phyloP scores from a whole-genome alignment of 352 stramenopile genomes.

The Thraustochytrium striatum region DNA sequence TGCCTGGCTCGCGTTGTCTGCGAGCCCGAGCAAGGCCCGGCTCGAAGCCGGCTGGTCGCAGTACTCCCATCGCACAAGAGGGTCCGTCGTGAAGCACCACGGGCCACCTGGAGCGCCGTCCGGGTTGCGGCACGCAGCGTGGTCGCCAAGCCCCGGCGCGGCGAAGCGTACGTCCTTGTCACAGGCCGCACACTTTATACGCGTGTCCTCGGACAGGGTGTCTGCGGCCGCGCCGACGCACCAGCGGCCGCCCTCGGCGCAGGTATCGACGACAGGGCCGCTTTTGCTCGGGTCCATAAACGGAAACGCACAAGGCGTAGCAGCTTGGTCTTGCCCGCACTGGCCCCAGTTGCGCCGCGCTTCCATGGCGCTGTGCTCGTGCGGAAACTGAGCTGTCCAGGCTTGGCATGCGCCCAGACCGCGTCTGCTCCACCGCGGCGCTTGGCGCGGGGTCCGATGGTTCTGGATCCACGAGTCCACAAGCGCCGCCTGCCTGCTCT shows the following conservation, averaged over 20 bases:
- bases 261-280: background rate
- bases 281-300: background rate
- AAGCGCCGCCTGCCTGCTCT: background rate
- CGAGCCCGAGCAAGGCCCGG: background rate
- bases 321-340: background rate
- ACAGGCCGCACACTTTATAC: background rate
- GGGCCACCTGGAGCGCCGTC: background rate
- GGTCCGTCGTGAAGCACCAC: conserved; percentile 40
- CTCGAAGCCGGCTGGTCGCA: background rate
- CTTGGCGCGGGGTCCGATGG: background rate
- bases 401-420: background rate
- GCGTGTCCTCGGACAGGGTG: background rate
- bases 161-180: background rate
- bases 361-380: background rate
- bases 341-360: background rate
- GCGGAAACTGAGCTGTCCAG: conserved; percentile 7
- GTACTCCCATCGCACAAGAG: conserved; percentile 28
- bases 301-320: conserved; percentile 19
- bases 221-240: background rate
- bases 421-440: background rate
- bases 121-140: conserved; percentile 32
- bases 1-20: background rate
- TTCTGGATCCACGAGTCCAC: background rate
- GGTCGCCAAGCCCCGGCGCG: background rate
- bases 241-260: background rate